Conservation (phyloP, 2,329 filamentous ascomycete species). For the Elsinoe fawcettii region DNA sequence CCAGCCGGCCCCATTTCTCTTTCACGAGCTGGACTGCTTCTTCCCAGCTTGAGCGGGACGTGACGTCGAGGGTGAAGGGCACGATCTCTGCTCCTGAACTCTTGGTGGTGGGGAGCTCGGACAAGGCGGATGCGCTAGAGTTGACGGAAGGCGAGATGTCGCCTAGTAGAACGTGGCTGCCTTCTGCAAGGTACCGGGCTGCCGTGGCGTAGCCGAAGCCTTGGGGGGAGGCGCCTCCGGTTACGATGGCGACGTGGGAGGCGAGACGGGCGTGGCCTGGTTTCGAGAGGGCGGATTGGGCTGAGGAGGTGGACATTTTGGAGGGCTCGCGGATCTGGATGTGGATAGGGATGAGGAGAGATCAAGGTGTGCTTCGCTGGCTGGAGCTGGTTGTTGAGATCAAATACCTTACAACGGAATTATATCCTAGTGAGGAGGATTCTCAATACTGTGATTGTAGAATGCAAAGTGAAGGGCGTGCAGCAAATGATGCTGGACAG, state of each 20-base stretch:
- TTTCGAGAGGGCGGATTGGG: constrained; percentile 11
- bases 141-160: constrained; percentile 50
- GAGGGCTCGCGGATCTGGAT: background rate
- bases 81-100: constrained; percentile 32
- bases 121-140: constrained; percentile 39
- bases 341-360: no score
- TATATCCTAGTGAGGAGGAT: no score
- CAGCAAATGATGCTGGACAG: background rate
- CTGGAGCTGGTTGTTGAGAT: no score
- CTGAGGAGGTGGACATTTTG: background rate
- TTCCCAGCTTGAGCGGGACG: constrained; percentile 48
- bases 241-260: constrained; percentile 51
- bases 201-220: constrained; percentile 59
- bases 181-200: constrained; percentile 51
- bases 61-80: constrained; percentile 38
- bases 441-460: no score
- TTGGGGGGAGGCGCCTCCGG: constrained; percentile 46
- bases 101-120: constrained; percentile 17
- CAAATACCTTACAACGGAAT: no score
- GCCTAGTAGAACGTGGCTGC: constrained; percentile 53
- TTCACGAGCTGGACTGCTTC: constrained; percentile 40
- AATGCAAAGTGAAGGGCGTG: background rate
- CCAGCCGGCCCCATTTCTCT: constrained; percentile 44
- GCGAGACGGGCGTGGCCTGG: constrained; percentile 29
- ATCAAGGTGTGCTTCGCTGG: no score